These are phyloP conservation scores for Rhizophagus clarus DNA, from an alignment of 192 early-diverging fungal species.

Conservation along the genomic window DNA sequence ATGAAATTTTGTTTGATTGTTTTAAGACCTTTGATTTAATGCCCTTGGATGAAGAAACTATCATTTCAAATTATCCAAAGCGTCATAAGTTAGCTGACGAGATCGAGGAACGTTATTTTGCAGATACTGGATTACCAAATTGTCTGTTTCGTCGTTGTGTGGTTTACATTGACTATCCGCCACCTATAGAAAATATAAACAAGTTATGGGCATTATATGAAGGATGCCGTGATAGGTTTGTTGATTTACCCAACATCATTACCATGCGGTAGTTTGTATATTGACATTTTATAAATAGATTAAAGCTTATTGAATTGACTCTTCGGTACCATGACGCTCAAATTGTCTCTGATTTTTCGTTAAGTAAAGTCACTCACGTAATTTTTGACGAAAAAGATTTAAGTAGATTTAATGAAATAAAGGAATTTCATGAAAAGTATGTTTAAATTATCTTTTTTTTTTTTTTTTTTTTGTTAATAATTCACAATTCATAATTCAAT, in stretches of 20 bases:
- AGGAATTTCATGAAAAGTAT: background rate
- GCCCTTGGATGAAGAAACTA: background rate
- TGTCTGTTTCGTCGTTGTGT: conserved; percentile 10
- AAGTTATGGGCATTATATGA: conserved; percentile 13
- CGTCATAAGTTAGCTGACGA: conserved; percentile 2
- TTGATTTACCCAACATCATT: background rate
- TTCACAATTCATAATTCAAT: background rate
- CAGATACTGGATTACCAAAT: conserved; percentile 9
- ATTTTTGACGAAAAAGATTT: conserved; percentile 18
- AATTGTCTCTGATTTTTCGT: background rate
- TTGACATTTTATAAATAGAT: conserved; percentile 6
- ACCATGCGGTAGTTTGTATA: background rate
- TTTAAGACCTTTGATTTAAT: conserved; percentile 16
- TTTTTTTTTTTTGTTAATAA: background rate
- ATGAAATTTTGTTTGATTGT: background rate
- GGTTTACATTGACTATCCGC: conserved; percentile 14
- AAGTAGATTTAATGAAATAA: background rate
- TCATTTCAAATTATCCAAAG: background rate
- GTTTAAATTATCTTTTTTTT: background rate
- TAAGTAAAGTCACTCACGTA: conserved; percentile 3
- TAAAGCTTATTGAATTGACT: conserved; percentile 1
- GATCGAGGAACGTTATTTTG: conserved; percentile 2
- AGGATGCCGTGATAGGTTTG: background rate
- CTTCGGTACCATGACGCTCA: conserved; percentile 17
- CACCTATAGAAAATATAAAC: background rate